Evolutionary conservation across 441 rosid genomes (phyloP), one percentile per base, ranked within the genome.

Genomic region (Gossypium trilobum): DNA sequence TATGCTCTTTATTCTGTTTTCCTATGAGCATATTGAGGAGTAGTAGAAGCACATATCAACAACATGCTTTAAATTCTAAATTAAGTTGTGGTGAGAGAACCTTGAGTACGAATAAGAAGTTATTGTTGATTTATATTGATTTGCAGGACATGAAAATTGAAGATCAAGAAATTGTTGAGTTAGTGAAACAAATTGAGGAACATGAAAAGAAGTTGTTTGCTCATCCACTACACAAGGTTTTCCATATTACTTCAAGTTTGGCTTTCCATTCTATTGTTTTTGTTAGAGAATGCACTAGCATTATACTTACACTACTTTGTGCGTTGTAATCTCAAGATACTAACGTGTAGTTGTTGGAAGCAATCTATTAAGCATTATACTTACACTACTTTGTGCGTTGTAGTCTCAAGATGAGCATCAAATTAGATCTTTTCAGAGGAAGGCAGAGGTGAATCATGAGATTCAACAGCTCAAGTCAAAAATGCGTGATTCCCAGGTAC

Each of bases 401-500:
- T 86, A 92, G 97, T 87, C 93, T 75, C 92, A 89, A 82, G 95
- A 91, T 85, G 88, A 83, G 73, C 79, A 86, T 81, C 99, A 95
- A 78, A 83, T 88, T 58, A 89, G 76, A 78, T 79, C 88, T 78
- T 89, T 88, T 74, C 87, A 92, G 76, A 84, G 93, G 78, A 95
- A 95, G 80, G 98, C 98, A 1, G 97, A 90, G 82, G 90, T 89
- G 76, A 91, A 91, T 83, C 97, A 86, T 81, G 96, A 92, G 84
- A 88, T 92, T 85, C 97, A 95, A 82, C 97, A 85, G 76, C 89
- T 89, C 73, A 95, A 89, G 84, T 85, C 86, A n/a, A 95, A 95
- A 82, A 92, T 91, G 97, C 91, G 96, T 7, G 99, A 95, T 48
- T 95, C 99, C 36, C 97, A 95, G 99, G 99, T 95, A 88, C 63